These are phyloP conservation scores for Spathaspora passalidarum DNA, from an alignment of 805 yeast genomes.

Conservation along the genomic window DNA sequence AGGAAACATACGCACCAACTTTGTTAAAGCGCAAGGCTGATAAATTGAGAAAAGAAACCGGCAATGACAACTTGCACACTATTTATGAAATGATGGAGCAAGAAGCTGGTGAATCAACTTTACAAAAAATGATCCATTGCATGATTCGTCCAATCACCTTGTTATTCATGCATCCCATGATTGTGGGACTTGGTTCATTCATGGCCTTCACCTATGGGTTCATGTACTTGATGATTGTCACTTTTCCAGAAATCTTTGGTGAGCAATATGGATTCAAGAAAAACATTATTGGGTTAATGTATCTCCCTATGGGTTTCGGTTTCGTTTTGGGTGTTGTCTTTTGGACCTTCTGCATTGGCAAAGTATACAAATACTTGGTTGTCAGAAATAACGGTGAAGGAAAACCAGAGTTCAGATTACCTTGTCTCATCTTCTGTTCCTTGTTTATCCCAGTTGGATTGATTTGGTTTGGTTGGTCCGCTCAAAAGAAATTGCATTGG, in stretches of 20 bases:
- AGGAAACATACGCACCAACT: conserved; percentile 36
- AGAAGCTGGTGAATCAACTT: conserved; percentile 18
- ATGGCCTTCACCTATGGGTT: conserved; percentile 43
- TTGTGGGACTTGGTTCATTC: conserved; percentile 38
- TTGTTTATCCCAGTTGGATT: conserved; percentile 34
- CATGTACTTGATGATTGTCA: conserved; percentile 38
- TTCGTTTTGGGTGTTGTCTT: conserved; percentile 28
- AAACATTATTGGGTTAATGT: conserved; percentile 35
- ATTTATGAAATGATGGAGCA: conserved; percentile 31
- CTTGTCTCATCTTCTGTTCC: conserved; percentile 32
- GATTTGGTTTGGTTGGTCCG: conserved; percentile 42
- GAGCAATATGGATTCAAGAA: conserved; percentile 29
- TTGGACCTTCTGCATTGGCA: conserved; percentile 28
- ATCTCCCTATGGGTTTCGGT: conserved; percentile 37
- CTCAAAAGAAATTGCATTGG: conserved; percentile 33
- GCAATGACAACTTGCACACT: conserved; percentile 35
- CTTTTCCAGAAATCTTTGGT: conserved; percentile 32
- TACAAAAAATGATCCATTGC: conserved; percentile 20
- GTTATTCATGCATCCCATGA: conserved; percentile 34
- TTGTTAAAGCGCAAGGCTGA: conserved; percentile 27
- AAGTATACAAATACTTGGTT: conserved; percentile 22
- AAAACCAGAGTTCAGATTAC: conserved; percentile 38
- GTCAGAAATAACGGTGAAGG: conserved; percentile 27
- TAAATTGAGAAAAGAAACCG: conserved; percentile 28
- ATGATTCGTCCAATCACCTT: conserved; percentile 32